A percentile compares a stretch with the other conserved stretches of the same genome.
Conservation (phyloP, 2,329 filamentous ascomycete species). For the Boeremia lycopersici region DNA sequence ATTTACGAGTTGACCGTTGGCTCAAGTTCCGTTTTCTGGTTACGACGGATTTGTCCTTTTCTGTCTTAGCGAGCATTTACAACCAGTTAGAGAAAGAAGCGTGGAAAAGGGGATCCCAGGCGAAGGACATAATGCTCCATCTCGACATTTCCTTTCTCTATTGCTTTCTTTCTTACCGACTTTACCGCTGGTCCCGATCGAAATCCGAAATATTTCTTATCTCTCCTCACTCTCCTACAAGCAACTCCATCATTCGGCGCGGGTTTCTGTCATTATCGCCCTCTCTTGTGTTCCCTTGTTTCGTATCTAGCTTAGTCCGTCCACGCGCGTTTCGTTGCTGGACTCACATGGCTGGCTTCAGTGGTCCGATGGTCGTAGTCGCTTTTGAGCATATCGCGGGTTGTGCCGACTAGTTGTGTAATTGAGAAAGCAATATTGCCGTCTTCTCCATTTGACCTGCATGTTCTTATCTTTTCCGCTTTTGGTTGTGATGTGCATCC, state of each 20-base stretch:
- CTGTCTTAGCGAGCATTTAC: constrained; percentile 51
- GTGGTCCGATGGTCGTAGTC: constrained; percentile 26
- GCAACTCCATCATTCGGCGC: constrained; percentile 29
- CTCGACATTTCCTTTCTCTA: constrained; percentile 37
- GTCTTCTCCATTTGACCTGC: constrained; percentile 4
- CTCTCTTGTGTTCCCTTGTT: constrained; percentile 27
- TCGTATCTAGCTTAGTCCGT: constrained; percentile 25
- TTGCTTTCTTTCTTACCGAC: constrained; percentile 25
- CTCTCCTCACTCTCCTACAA: constrained; percentile 23
- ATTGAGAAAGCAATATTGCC: constrained; percentile 33
- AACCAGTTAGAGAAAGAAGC: constrained; percentile 43
- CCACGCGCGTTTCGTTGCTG: constrained; percentile 21
- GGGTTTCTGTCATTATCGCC: constrained; percentile 21
- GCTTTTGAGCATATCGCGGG: constrained; percentile 19
- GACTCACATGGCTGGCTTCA: constrained; percentile 38
- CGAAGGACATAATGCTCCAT: constrained; percentile 30
- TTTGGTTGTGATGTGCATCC: not conserved
- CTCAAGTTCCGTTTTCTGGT: constrained; percentile 48
- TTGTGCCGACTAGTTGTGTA: constrained; percentile 34
- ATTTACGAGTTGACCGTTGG: constrained; percentile 49
- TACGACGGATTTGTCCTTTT: constrained; percentile 48
- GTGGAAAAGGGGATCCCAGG: constrained; percentile 27
- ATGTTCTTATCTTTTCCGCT: not conserved
- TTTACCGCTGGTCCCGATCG: constrained; percentile 32
- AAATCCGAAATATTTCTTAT: constrained; percentile 28